Evolutionary conservation across 768 basidiomycete species (phyloP).

Genomic region (Amanita exitialis): DNA sequence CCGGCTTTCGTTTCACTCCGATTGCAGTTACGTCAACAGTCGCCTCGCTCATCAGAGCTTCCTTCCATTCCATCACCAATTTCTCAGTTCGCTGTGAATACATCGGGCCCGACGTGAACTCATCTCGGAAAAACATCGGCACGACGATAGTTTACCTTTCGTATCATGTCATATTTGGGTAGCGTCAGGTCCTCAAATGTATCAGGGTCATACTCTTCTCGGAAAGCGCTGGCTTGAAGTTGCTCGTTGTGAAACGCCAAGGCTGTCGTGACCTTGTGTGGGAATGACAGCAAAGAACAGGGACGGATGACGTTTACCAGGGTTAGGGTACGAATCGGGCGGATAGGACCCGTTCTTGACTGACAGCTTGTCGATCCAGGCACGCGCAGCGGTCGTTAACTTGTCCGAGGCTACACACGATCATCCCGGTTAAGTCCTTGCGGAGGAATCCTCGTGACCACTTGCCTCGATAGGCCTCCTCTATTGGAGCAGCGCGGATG

Average conservation of each 20-base stretch:
- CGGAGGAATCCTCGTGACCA: not conserved
- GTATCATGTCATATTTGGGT: conserved; percentile 70
- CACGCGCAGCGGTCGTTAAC: conserved; percentile 53
- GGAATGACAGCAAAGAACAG: not conserved
- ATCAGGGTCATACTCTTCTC: conserved; percentile 75
- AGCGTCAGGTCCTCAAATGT: conserved; percentile 75
- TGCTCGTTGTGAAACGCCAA: conserved; percentile 85
- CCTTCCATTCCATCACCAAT: conserved; percentile 65
- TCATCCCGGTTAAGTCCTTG: conserved; percentile 4
- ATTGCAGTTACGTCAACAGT: conserved; percentile 44
- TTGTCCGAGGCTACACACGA: conserved; percentile 49
- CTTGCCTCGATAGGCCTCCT: conserved; percentile 54
- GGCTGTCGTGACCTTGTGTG: conserved; percentile 29
- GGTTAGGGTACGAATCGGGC: conserved; percentile 88
- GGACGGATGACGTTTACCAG: conserved; percentile 42
- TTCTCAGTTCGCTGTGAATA: conserved; percentile 52
- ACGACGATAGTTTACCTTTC: conserved; percentile 40
- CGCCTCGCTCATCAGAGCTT: conserved; percentile 48
- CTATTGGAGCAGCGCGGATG: conserved; percentile 69
- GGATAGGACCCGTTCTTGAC: conserved; percentile 74
- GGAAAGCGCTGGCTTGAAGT: conserved; percentile 86
- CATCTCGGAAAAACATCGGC: not conserved
- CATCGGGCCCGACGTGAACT: conserved; percentile 21
- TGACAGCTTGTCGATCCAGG: conserved; percentile 71
- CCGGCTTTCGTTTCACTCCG: conserved; percentile 66